Percentiles rank a stretch among this genome's conserved stretches.
These are phyloP conservation scores for Arthroderma sp. DNA, from an alignment of 2,329 filamentous ascomycete species.

Conservation along the genomic window DNA sequence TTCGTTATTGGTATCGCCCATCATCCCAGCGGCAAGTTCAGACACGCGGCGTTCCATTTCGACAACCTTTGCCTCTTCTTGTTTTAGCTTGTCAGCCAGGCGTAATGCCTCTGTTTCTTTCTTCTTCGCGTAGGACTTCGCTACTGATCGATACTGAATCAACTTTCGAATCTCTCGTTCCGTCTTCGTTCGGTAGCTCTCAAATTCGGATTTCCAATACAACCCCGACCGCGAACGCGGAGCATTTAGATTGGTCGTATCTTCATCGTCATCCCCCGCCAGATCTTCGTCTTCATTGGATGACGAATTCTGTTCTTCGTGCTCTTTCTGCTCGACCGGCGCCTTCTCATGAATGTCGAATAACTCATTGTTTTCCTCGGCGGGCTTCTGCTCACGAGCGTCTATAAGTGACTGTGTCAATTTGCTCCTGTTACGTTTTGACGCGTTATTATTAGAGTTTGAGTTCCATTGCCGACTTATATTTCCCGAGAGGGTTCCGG, in stretches of 20 bases:
- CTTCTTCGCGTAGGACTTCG: constrained; percentile 46
- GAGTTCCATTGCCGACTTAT: constrained; percentile 22
- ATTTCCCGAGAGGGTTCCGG: constrained; percentile 31
- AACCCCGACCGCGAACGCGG: constrained; percentile 45
- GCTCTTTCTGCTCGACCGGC: constrained; percentile 6
- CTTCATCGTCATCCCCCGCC: constrained; percentile 16
- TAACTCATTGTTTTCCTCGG: constrained; percentile 13
- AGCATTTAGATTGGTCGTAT: constrained; percentile 41
- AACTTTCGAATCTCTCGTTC: constrained; percentile 48
- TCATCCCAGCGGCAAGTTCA: constrained; percentile 29
- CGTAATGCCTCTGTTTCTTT: constrained; percentile 44
- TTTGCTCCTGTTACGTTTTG: constrained; percentile 22
- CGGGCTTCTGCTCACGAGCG: constrained; percentile 20
- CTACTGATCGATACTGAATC: constrained; percentile 45
- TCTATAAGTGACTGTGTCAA: constrained; percentile 29
- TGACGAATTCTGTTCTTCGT: constrained; percentile 5
- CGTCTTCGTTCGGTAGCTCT: constrained; percentile 44
- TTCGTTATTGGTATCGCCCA: constrained; percentile 13
- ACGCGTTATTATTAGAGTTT: constrained; percentile 1
- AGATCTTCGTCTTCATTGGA: neutral
- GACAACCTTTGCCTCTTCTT: constrained; percentile 34
- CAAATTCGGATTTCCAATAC: constrained; percentile 50
- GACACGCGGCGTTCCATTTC: constrained; percentile 33
- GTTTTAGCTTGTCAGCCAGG: constrained; percentile 38
- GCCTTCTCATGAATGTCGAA: constrained; percentile 15